phyloP scores from a whole-genome alignment of 768 basidiomycete species.

The Russula emetica region DNA sequence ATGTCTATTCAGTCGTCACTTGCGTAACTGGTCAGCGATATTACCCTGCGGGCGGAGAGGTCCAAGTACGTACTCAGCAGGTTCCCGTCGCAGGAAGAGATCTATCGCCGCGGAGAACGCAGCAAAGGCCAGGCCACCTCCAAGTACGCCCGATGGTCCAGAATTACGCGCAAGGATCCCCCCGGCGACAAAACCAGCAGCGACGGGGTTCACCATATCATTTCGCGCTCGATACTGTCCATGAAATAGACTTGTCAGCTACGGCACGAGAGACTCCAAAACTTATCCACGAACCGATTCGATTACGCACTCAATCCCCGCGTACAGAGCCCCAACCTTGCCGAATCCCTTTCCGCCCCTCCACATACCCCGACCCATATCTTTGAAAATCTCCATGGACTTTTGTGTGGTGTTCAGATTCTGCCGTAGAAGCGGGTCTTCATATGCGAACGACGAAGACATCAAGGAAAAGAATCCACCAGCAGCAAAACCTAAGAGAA shows the following conservation, averaged over 20 bases:
- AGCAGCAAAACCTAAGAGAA: constrained; percentile 69
- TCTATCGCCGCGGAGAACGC: constrained; percentile 93
- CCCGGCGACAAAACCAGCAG: constrained; percentile 84
- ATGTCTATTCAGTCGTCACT: constrained; percentile 21
- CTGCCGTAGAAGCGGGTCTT: constrained; percentile 79
- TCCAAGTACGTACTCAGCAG: constrained; percentile 58
- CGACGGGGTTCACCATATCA: constrained; percentile 87
- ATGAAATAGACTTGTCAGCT: neutral
- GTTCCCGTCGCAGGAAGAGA: constrained; percentile 71
- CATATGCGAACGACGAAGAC: constrained; percentile 92
- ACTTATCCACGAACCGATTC: constrained; percentile 67
- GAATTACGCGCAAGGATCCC: constrained; percentile 83
- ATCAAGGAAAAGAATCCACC: constrained; percentile 96
- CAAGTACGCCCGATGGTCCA: constrained; percentile 81
- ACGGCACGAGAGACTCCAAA: neutral
- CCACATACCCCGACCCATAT: constrained; percentile 95
- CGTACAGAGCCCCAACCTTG: constrained; percentile 89
- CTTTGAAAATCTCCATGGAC: constrained; percentile 79
- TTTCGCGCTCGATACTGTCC: constrained; percentile 90
- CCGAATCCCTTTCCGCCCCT: constrained; percentile 86
- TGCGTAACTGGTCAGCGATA: constrained; percentile 1
- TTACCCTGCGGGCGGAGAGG: neutral
- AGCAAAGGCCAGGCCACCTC: constrained; percentile 87
- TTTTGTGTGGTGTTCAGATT: constrained; percentile 67
- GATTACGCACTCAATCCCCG: constrained; percentile 93